phyloP scores from a whole-genome alignment of 108 stramenopile genomes.

The Nannochloropsis gaditana region DNA sequence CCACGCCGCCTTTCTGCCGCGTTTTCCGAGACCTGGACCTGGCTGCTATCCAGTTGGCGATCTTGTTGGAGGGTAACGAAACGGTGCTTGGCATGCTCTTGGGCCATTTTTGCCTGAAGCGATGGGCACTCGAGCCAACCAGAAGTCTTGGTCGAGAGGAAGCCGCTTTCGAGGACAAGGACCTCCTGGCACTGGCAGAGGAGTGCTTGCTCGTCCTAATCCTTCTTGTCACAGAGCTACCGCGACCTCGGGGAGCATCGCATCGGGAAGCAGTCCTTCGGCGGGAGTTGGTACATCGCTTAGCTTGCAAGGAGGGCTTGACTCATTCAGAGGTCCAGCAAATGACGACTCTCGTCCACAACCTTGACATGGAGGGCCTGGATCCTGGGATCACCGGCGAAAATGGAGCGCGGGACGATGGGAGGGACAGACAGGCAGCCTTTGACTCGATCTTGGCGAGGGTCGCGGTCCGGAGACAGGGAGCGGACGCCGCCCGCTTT shows the following conservation, averaged over 20 bases:
- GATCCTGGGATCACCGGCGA: not conserved
- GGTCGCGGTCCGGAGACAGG: not conserved
- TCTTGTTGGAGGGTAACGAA: not conserved
- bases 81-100: not conserved
- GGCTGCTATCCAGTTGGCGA: not conserved
- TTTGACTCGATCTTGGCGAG: not conserved
- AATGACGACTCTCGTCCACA: not conserved
- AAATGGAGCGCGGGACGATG: not conserved
- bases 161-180: not conserved
- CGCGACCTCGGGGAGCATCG: not conserved
- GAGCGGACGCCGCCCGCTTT: not conserved
- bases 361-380: not conserved
- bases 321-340: slow-evolving; percentile 10
- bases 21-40: slow-evolving; percentile 24
- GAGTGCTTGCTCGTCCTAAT: not conserved
- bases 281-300: not conserved
- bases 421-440: not conserved
- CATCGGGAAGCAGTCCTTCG: not conserved
- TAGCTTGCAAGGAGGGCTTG: slow-evolving; percentile 1
- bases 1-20: not conserved
- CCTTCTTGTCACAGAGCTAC: not conserved
- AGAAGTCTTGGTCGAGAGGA: not conserved
- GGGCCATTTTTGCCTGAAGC: not conserved
- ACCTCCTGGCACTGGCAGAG: not conserved
- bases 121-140: not conserved